Conservation (phyloP, 2,329 filamentous ascomycete genomes). For the Cladosporium velox region DNA sequence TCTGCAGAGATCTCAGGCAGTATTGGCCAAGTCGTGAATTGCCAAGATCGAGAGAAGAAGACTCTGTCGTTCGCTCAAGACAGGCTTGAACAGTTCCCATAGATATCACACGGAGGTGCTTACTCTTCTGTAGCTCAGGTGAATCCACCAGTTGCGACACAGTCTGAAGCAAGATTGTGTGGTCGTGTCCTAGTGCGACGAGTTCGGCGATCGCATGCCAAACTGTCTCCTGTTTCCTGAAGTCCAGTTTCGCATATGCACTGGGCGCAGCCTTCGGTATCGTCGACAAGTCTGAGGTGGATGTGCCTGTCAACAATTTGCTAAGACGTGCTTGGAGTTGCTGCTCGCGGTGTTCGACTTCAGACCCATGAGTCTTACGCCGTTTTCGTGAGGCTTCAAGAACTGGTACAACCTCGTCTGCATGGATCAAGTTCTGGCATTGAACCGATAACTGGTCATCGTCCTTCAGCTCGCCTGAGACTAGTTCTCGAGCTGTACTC, state of each 20-base stretch:
- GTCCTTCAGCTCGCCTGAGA: neutral
- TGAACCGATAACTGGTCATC: neutral
- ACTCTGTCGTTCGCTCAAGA: slow-evolving; percentile 64
- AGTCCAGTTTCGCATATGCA: slow-evolving; percentile 27
- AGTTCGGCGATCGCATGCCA: slow-evolving; percentile 32
- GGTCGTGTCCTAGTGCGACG: slow-evolving; percentile 23
- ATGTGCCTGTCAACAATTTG: slow-evolving; percentile 26
- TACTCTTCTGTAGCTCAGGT: slow-evolving; percentile 49
- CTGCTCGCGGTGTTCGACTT: neutral
- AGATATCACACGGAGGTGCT: slow-evolving; percentile 66
- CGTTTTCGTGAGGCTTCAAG: neutral
- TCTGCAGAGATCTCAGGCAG: slow-evolving; percentile 78
- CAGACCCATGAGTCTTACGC: neutral
- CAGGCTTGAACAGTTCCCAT: slow-evolving; percentile 72
- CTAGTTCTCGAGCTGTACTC: neutral
- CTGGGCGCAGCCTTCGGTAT: slow-evolving; percentile 26
- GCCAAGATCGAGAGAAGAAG: slow-evolving; percentile 65
- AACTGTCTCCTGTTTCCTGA: slow-evolving; percentile 27
- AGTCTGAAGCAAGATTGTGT: slow-evolving; percentile 15
- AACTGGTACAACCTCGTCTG: neutral
- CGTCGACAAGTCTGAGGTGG: slow-evolving; percentile 24
- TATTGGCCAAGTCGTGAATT: slow-evolving; percentile 72
- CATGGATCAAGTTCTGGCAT: neutral
- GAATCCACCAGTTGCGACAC: slow-evolving; percentile 39
- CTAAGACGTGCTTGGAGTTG: slow-evolving; percentile 13